Evolutionary conservation across 345 rosid species (phyloP), one percentile per base, ranked within the genome.

Genomic region (Brassica rapa): DNA sequence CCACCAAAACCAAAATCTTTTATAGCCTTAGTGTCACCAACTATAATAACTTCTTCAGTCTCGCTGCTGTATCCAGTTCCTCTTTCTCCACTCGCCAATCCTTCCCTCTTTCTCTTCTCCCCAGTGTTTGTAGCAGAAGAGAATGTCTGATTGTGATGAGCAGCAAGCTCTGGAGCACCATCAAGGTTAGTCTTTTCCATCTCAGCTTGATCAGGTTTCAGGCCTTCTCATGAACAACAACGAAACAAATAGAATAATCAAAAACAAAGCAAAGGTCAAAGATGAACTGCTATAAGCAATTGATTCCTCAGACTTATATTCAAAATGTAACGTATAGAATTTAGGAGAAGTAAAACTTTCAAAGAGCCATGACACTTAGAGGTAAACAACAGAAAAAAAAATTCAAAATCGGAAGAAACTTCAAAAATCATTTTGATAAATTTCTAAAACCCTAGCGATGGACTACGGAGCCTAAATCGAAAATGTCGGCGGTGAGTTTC

Each of bases 41-140:
- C 86, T 77, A 73, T 75, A 46, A 72, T 85, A 61, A 76, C 89
- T 57, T 82, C 86, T 70, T 85, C 89, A 75, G 71, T 55, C 12
- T 84, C 83, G 24, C 64, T 75, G 79, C 84, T 82, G 83, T 83
- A 82, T 25, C 76, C 83, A 79, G 14, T 24, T 76, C 66, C 92
- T 90, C 70, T 76, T 86, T 84, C 91, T 84, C 15, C 88, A 79
- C 53, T 89, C 86, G 57, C 61, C 78, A 23, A 61, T 81, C 71
- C 71, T 71, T 82, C 83, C 79, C 85, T 86, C 73, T 72, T 71
- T 74, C 85, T 86, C 81, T 87, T 88, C 35, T 82, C 81, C 72
- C 76, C 84, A 66, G 71, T 78, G 75, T 77, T 86, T 80, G 59
- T 74, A 4, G 72, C 72, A 3, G 71, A 62, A 72, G 59, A 32